Evolutionary conservation across 495 filamentous ascomycete genomes (phyloP), one percentile per base, ranked within the genome.

Genomic region (Hypoxylon subgilvum): DNA sequence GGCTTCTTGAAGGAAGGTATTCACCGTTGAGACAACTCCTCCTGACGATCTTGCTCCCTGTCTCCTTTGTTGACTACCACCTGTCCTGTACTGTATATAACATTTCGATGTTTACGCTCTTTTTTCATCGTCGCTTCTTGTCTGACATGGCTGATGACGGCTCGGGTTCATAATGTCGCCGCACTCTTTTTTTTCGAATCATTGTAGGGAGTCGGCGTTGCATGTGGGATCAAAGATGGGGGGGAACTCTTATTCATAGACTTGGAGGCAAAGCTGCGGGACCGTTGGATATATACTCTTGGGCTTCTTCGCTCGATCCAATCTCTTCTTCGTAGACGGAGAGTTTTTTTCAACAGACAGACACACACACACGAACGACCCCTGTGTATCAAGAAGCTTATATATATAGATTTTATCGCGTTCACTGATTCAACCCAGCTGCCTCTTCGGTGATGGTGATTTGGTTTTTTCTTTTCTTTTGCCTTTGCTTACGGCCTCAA

Each of bases 1-100:
- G 45, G 40, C 4, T 77, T 74, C 50, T 49, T 77, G 57, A 72
- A 67, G 34, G 73, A 77, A 28, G 74, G 69, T 7, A 65, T 70
- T 7, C 48, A 65, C 42, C 14, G 43, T 19, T 58, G 54, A 39
- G 39, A 18, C 3, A 2, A 10, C 25, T 25, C 4, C 13, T 9
- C 19, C 18, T 6, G 6, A 12, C 12, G 19, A 42, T 4, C 31
- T 40, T 18, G 30, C 40, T 43, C 36, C 23, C 27, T 45, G 14
- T 10, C 9, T 7, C 34, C 39, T 36, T 16, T 31, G 17, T 34
- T 28, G 21, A 49, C 36, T 19, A 43, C 19, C 6, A 18, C 30
- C 4, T 44, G 27, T 18, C 5, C 12, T 31, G 9, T 39, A 31
- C 12, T 64, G 61, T 64, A 64, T 46, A 64, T 59, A 59, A 16